Evolutionary conservation across 2,329 filamentous ascomycete species (phyloP).

Genomic region (Fusarium sp.): DNA sequence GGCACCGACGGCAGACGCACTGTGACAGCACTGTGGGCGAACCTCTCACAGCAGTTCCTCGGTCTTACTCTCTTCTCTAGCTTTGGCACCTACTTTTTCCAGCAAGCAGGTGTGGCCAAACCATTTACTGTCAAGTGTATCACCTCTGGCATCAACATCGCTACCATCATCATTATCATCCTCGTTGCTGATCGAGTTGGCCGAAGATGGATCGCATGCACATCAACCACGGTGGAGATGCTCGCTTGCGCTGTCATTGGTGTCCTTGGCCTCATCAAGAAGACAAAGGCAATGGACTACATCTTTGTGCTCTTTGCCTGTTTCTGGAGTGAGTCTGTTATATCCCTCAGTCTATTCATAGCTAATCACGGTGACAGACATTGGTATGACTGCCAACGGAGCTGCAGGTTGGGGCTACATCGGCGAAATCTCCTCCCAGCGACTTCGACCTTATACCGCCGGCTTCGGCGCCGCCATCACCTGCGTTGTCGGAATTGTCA

Average conservation of each 20-base stretch:
- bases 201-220: not conserved
- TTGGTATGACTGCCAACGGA: not conserved
- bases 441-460: not conserved
- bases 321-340: not conserved
- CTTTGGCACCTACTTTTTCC: conserved; percentile 61
- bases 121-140: not conserved
- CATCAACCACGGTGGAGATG: not conserved
- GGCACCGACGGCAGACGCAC: conserved; percentile 46
- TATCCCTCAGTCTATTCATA: fast-evolving
- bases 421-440: not conserved
- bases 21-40: conserved; percentile 46
- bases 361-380: not conserved
- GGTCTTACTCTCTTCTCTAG: conserved; percentile 40
- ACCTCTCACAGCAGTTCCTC: conserved; percentile 32
- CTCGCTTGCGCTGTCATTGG: not conserved
- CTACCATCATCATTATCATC: not conserved
- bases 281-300: not conserved
- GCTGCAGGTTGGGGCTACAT: not conserved
- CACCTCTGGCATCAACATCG: not conserved
- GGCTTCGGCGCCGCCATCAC: not conserved
- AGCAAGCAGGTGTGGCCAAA: not conserved
- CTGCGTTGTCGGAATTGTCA: not conserved
- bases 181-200: not conserved
- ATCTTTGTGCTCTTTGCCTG: not conserved
- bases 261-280: not conserved